Evolutionary conservation across 2,329 filamentous ascomycete species (phyloP).

Genomic region (Alternaria infectoria): DNA sequence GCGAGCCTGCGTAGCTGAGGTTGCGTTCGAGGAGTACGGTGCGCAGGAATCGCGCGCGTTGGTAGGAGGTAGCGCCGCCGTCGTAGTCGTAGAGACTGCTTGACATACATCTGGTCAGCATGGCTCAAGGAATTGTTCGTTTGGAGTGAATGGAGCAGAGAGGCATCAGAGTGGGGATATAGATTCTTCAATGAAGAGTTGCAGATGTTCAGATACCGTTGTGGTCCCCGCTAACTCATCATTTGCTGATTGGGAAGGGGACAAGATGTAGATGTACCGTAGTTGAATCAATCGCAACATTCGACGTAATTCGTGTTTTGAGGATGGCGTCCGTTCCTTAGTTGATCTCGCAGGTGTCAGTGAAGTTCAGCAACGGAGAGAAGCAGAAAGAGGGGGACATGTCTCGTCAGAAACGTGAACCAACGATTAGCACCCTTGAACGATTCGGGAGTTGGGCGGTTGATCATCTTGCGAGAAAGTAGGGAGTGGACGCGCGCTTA

Average conservation of each 20-base stretch:
- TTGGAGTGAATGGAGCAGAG: background rate
- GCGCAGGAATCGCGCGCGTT: background rate
- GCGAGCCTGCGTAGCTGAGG: background rate
- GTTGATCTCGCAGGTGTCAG: background rate
- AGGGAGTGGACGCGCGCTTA: background rate
- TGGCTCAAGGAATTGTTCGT: background rate
- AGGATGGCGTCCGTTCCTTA: background rate
- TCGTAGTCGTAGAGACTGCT: background rate
- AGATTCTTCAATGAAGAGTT: background rate
- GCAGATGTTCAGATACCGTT: background rate
- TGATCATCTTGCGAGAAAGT: background rate
- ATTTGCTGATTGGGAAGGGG: background rate
- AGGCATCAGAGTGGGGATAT: background rate
- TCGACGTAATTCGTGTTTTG: rapidly evolving
- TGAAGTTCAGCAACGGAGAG: background rate
- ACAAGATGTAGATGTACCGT: background rate
- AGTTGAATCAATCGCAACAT: background rate
- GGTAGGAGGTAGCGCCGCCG: background rate
- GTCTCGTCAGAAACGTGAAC: background rate
- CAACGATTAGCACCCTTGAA: background rate
- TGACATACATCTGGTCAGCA: background rate
- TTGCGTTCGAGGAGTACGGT: background rate
- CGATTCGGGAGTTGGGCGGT: background rate
- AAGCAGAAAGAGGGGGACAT: background rate
- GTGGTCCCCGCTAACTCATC: background rate